Evolutionary conservation across 371 early-diverging fungal species (phyloP).

Genomic region (Apophysomyces ossiformis): DNA sequence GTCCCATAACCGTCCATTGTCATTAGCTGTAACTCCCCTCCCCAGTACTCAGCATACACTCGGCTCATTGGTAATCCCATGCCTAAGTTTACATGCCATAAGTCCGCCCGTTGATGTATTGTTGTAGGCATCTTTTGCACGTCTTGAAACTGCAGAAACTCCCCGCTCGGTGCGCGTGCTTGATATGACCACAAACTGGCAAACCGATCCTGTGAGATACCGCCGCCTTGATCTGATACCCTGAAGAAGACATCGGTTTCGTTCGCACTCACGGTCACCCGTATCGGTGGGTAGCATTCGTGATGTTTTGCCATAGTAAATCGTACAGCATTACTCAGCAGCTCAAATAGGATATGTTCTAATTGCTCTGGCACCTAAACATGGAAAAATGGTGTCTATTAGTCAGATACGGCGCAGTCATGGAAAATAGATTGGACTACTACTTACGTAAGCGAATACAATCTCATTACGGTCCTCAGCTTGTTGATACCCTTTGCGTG

Average conservation of each 20-base stretch:
- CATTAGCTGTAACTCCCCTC: conserved; percentile 72
- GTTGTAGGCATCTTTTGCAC: conserved; percentile 41
- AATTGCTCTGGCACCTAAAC: conserved; percentile 82
- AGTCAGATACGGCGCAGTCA: too few relatives aligned
- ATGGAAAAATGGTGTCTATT: too few relatives aligned
- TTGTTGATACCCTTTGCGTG: conserved; percentile 14
- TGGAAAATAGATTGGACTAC: too few relatives aligned
- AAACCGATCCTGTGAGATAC: conserved; percentile 70
- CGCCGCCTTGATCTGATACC: conserved; percentile 92
- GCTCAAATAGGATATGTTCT: conserved; percentile 93
- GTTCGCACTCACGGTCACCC: conserved; percentile 82
- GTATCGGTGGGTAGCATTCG: conserved; percentile 65
- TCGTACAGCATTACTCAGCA: conserved; percentile 88
- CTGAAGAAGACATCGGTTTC: conserved; percentile 84
- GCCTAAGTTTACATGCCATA: conserved; percentile 61
- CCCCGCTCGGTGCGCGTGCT: conserved; percentile 38
- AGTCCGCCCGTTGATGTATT: conserved; percentile 35
- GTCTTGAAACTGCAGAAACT: conserved; percentile 39
- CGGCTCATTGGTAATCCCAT: conserved; percentile 87
- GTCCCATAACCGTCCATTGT: conserved; percentile 87
- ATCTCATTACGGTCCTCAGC: conserved; percentile 33
- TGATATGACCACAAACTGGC: conserved; percentile 84
- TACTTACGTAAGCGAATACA: conserved; percentile 52
- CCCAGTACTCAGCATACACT: conserved; percentile 89
- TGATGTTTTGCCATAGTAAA: conserved; percentile 48